Conservation (phyloP, 2,329 filamentous ascomycete genomes). For the Gnomoniopsis sp. region DNA sequence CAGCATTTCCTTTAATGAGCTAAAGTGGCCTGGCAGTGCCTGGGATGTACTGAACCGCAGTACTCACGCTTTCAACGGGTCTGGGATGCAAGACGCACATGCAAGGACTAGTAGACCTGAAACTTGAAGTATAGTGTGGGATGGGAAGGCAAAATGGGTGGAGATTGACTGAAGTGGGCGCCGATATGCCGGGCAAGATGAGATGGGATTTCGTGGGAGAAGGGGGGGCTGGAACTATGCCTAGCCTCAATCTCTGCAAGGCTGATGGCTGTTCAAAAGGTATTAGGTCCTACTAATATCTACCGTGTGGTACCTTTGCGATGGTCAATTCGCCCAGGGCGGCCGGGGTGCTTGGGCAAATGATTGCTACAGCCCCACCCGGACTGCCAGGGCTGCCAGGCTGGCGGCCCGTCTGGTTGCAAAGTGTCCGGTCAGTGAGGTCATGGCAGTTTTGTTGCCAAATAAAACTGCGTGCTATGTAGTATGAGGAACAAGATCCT, state of each 20-base stretch:
- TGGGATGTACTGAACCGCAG: background rate
- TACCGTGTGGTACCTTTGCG: too few relatives aligned
- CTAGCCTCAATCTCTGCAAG: background rate
- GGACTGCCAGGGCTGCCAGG: too few relatives aligned
- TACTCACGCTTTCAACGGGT: background rate
- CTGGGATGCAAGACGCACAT: background rate
- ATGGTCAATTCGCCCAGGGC: too few relatives aligned
- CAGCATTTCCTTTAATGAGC: background rate
- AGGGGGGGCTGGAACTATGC: background rate
- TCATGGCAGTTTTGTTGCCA: background rate
- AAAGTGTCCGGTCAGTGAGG: background rate
- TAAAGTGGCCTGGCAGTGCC: background rate
- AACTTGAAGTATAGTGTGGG: conserved; percentile 1
- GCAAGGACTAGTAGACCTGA: background rate
- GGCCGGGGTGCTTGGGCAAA: too few relatives aligned
- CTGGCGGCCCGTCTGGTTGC: too few relatives aligned
- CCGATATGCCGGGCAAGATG: background rate
- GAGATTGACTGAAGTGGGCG: background rate
- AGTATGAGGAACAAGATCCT: too few relatives aligned
- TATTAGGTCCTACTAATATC: too few relatives aligned
- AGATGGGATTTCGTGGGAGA: background rate
- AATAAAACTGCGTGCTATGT: too few relatives aligned
- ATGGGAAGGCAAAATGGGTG: background rate
- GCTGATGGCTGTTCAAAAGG: background rate
- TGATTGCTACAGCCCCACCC: background rate